Evolutionary conservation across 2,329 filamentous ascomycete genomes (phyloP), one percentile per base, ranked within the genome.

Genomic region (Aspergillus sp.): DNA sequence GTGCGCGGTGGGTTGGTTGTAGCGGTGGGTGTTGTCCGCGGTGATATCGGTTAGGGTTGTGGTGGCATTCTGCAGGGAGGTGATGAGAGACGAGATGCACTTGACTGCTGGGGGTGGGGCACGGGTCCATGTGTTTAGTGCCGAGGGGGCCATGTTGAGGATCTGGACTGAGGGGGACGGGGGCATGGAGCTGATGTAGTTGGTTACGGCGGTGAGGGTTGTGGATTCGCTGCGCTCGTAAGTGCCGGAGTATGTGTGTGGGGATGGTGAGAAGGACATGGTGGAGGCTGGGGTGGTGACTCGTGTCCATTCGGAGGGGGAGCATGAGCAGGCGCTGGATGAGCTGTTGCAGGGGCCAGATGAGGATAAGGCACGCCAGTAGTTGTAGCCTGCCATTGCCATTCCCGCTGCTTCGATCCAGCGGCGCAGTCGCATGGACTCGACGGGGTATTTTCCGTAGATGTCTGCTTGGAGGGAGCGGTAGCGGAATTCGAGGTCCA

Each of bases 331-430:
- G 23, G 13, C 13, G 30, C 38, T 32, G 3, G 38, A 28, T 13
- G 38, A 47, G 25, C 1, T 36, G 12, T 13, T 36, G 12, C 32
- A 36, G 12, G 32, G 2, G 10, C 32, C 12, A 15, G 12, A 13
- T 13, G 41, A 36, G 3, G 19, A 30, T 8, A n/a, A 36, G 12
- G 53, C 53, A 8, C 39, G 53, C 53, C 53, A 55, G 39, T 55
- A 55, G 10, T 55, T 55, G 39, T 55, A 55, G 25, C 39, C 43
- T n/a, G 53, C 53, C 53, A 55, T 55, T 5, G 39, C 53, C 5
- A 32, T 25, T 5, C 53, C 53, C 0, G 43, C 53, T 1, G 53
- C 53, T 32, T 55, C 53, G 25, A 55, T 55, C 53, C 53, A 55
- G 13, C 53, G 53, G 25, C 43, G 39, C 7, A 55, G 53, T 10